These are phyloP conservation scores for Podila horticola DNA, from an alignment of 192 early-diverging fungal genomes.

Conservation along the genomic window DNA sequence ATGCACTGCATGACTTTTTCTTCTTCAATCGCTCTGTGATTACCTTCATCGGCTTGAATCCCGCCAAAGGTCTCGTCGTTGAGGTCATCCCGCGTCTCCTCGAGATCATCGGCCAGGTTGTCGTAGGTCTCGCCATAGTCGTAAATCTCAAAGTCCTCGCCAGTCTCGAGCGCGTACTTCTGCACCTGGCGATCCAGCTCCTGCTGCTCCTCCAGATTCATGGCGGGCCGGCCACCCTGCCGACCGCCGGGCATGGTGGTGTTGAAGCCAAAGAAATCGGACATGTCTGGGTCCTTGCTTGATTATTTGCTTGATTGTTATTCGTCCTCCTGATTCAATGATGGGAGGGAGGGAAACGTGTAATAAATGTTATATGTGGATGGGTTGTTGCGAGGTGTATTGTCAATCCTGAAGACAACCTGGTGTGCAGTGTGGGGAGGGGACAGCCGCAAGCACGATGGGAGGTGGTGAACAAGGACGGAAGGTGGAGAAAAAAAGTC, in stretches of 20 bases:
- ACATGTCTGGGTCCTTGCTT: conserved; percentile 20
- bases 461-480: too few species aligned
- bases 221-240: conserved; percentile 36
- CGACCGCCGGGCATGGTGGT: conserved; percentile 58
- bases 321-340: neutral
- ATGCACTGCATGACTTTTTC: too few species aligned
- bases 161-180: conserved; percentile 48
- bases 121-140: conserved; percentile 70
- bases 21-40: too few species aligned
- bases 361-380: too few species aligned
- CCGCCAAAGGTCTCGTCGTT: conserved; percentile 82
- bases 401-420: too few species aligned
- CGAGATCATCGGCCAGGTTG: conserved; percentile 66
- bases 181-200: conserved; percentile 49
- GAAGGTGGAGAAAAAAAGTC: too few species aligned
- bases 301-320: neutral
- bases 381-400: too few species aligned
- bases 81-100: conserved; percentile 73
- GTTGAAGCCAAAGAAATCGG: conserved; percentile 63
- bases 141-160: conserved; percentile 70
- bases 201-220: conserved; percentile 54
- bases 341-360: too few species aligned
- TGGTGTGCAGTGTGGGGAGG: too few species aligned
- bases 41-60: conserved; percentile 58
- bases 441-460: too few species aligned